These are phyloP conservation scores for Mortierella sp. DNA, from an alignment of 371 early-diverging fungal species.

Conservation along the genomic window DNA sequence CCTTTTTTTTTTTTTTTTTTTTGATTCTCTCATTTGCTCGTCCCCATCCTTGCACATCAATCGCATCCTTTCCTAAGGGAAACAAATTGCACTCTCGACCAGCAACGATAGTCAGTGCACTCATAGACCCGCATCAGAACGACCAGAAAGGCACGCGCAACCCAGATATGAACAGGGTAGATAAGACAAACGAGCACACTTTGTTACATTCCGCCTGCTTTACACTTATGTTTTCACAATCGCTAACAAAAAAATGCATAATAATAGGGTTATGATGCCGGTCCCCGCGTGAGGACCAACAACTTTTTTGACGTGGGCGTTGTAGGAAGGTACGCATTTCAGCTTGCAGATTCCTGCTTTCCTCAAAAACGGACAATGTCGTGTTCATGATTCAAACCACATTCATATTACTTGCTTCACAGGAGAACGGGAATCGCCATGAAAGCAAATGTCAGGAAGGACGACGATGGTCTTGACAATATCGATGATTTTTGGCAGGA, in stretches of 20 bases:
- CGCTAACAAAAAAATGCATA: background rate
- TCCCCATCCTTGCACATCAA: too few species aligned
- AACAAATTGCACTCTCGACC: too few species aligned
- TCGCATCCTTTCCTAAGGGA: too few species aligned
- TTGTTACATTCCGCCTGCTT: too few species aligned
- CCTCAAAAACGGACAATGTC: background rate
- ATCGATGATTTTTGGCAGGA: constrained; percentile 51
- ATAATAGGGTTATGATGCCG: constrained; percentile 29
- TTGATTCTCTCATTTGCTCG: background rate
- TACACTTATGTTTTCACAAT: too few species aligned
- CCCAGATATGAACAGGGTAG: constrained; percentile 1
- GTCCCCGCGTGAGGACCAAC: constrained; percentile 16
- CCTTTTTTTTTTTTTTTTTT: background rate
- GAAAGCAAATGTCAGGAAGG: constrained; percentile 49
- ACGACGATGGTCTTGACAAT: constrained; percentile 50
- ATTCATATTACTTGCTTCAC: background rate
- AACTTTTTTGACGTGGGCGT: constrained; percentile 50
- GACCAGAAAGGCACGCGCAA: too few species aligned
- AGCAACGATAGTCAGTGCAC: too few species aligned
- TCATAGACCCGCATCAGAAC: too few species aligned
- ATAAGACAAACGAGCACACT: background rate
- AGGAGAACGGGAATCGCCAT: constrained; percentile 53
- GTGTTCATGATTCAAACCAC: background rate
- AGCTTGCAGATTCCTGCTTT: background rate
- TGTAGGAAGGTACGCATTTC: constrained; percentile 37